These are phyloP conservation scores for Penicillium sp. DNA, from an alignment of 2,329 filamentous ascomycete species.

Conservation along the genomic window DNA sequence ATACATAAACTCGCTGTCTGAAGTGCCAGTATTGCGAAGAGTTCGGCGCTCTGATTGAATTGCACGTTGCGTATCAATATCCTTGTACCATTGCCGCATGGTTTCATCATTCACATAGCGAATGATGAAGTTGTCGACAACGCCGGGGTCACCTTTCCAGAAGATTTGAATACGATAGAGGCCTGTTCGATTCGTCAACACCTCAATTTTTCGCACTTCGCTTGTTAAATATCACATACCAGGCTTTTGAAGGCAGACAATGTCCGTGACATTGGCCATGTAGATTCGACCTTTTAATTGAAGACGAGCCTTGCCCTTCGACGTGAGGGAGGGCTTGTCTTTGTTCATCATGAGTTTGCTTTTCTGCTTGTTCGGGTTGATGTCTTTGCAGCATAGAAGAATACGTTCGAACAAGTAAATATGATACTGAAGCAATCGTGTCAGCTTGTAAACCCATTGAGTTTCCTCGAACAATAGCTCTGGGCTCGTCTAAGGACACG, in stretches of 20 bases:
- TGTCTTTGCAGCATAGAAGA: constrained; percentile 93
- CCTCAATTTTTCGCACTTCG: too few species aligned
- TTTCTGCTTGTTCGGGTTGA: constrained; percentile 79
- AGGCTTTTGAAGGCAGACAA: constrained; percentile 83
- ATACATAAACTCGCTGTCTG: constrained; percentile 76
- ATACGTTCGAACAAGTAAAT: constrained; percentile 98
- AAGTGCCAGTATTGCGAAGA: constrained; percentile 57
- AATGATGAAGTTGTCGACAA: constrained; percentile 96
- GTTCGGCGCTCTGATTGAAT: constrained; percentile 55
- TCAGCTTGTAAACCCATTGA: not conserved
- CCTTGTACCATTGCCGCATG: constrained; percentile 87
- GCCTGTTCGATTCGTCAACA: constrained; percentile 53
- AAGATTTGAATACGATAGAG: constrained; percentile 96
- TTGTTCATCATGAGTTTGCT: constrained; percentile 63
- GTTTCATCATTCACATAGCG: constrained; percentile 88
- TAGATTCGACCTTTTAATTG: constrained; percentile 97
- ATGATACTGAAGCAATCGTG: constrained; percentile 70
- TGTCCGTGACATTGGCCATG: constrained; percentile 97
- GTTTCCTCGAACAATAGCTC: not conserved
- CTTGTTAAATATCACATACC: constrained; percentile 59
- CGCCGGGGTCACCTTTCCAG: constrained; percentile 95
- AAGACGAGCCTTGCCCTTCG: constrained; percentile 72
- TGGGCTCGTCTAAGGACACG: not conserved
- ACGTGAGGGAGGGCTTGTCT: constrained; percentile 70
- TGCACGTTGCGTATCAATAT: constrained; percentile 73